These are phyloP conservation scores for Hemisphaericaspora lyxosophila DNA, from an alignment of 1,139 yeast species.

Conservation along the genomic window DNA sequence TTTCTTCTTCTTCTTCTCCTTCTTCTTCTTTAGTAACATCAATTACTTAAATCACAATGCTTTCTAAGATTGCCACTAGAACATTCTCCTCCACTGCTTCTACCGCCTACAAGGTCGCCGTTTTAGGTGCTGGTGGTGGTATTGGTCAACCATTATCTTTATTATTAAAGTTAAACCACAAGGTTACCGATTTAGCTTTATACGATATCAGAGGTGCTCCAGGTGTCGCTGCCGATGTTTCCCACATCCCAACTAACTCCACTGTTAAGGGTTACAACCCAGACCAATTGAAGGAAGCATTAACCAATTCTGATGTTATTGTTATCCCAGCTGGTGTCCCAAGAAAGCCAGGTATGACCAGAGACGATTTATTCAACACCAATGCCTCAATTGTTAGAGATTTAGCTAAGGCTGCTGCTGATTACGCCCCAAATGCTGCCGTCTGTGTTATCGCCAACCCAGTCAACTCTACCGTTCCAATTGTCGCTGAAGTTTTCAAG, in stretches of 20 bases:
- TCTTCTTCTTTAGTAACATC: constrained; percentile 1
- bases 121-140: constrained; percentile 82
- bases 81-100: constrained; percentile 63
- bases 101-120: constrained; percentile 70
- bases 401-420: constrained; percentile 78
- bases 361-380: constrained; percentile 92
- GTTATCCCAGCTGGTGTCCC: constrained; percentile 97
- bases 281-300: constrained; percentile 57
- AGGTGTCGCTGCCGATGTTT: constrained; percentile 90
- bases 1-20: constrained; percentile 4
- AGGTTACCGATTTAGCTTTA: constrained; percentile 65
- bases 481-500: constrained; percentile 83
- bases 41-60: constrained; percentile 26
- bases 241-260: constrained; percentile 85
- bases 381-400: constrained; percentile 88
- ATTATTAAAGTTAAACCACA: constrained; percentile 66
- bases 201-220: constrained; percentile 89
- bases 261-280: constrained; percentile 71
- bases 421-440: constrained; percentile 70
- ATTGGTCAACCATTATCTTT: constrained; percentile 94
- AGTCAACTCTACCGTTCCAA: constrained; percentile 93
- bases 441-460: constrained; percentile 88
- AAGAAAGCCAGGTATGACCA: constrained; percentile 97
- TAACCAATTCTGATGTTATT: constrained; percentile 71
- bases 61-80: constrained; percentile 57